Base-by-base conservation (phyloP, 495 filamentous ascomycete species). In the Neurospora sp. region DNA sequence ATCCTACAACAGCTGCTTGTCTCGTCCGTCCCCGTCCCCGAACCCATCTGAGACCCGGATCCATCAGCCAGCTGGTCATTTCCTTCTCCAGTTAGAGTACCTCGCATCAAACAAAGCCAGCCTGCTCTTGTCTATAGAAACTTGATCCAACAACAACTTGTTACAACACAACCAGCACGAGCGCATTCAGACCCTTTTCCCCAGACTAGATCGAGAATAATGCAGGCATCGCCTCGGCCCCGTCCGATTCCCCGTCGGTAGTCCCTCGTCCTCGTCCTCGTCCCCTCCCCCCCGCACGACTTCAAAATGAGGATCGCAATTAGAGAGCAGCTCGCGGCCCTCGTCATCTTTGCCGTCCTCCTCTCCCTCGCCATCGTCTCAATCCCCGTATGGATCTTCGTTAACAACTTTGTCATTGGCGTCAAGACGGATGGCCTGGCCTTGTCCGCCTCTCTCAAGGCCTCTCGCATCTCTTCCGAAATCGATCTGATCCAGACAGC, bases 401-500 rank as follows among this genome's bases (percentile, higher is more conserved):
- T 91, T 73, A 90, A 93, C 79, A 85, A 87, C 70, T 93, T 94
- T 74, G 90, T 96, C 38, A 82, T 91, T 16, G 84, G 81, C 69
- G 87, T 94, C 76, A 84, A 78, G 82, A 81, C 75, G 20, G 83
- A 84, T 61, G 86, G 88, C 42, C 87, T 97, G 40, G 82, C 90
- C 38, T 87, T 97, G 69, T 92, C 92, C 3, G 94, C 94, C 18
- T 92, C 90, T 14, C 88, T 97, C 78, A 97, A 97, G 80, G 90
- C 94, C 37, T 88, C 91, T 27, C 90, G 94, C 78, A 86, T 98
- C 42, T 82, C 89, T n/a, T 89, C 90, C 69, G 91, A 91, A 77
- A 86, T 96, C 37, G 84, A 91, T 41, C 85, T 95, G 48, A 88
- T 94, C 73, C 89, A 93, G 81, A 87, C 91, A 4, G 89, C 87